Evolutionary conservation across 2,329 filamentous ascomycete genomes (phyloP).

Genomic region (Penicillium freii): DNA sequence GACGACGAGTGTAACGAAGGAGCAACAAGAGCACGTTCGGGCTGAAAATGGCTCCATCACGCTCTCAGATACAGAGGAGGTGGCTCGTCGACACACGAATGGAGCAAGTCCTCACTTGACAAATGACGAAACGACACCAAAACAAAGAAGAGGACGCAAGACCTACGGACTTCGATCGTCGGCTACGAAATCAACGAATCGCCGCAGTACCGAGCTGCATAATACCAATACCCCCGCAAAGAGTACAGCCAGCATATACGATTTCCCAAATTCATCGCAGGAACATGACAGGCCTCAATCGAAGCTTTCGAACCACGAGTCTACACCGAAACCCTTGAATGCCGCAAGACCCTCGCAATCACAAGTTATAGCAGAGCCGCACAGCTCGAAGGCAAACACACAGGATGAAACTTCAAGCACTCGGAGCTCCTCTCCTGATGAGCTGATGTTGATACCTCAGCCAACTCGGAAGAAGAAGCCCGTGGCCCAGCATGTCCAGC

Average conservation of each 20-base stretch:
- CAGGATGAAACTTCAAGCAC: slow-evolving; percentile 4
- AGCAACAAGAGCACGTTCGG: background rate
- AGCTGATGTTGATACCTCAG: slow-evolving; percentile 33
- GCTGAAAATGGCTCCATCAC: slow-evolving; percentile 1
- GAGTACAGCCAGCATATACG: slow-evolving; percentile 24
- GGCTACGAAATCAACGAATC: slow-evolving; percentile 5
- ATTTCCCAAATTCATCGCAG: slow-evolving; percentile 26
- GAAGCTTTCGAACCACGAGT: slow-evolving; percentile 3
- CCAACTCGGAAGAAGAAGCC: slow-evolving; percentile 15
- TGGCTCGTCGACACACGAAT: background rate
- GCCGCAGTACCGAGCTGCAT: background rate
- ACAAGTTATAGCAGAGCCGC: background rate
- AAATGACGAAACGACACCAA: slow-evolving; percentile 11
- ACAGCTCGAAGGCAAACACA: background rate
- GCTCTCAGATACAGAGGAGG: slow-evolving; percentile 1
- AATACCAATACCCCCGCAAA: slow-evolving; percentile 4
- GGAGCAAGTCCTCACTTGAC: background rate
- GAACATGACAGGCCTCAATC: background rate
- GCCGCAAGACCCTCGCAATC: background rate
- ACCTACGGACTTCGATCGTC: slow-evolving; percentile 15
- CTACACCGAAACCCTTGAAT: slow-evolving; percentile 8
- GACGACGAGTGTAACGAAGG: slow-evolving; percentile 2
- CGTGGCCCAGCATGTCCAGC: slow-evolving; percentile 6
- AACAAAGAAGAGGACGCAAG: slow-evolving; percentile 11
- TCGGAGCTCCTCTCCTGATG: slow-evolving; percentile 38